Conservation (phyloP, 108 stramenopile genomes). For the Craspedostauros australis region DNA sequence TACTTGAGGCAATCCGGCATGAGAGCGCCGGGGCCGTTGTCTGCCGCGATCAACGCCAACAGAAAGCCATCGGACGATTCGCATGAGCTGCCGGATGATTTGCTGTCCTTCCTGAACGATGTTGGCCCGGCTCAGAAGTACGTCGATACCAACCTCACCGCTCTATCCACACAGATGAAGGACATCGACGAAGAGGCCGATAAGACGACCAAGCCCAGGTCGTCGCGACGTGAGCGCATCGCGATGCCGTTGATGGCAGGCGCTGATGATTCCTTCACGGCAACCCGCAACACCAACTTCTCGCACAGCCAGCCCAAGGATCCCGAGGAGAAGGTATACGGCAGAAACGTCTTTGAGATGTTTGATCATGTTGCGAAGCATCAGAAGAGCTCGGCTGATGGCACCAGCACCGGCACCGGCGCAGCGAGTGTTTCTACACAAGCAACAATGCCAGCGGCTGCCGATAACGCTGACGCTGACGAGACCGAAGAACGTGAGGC, state of each 20-base stretch:
- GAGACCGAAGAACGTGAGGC: constrained; percentile 6
- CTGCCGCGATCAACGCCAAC: neutral
- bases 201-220: constrained; percentile 13
- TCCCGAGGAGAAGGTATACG: neutral
- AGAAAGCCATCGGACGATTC: neutral
- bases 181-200: constrained; percentile 13
- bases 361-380: constrained; percentile 1
- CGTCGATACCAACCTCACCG: constrained; percentile 20
- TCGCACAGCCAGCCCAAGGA: neutral
- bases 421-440: no score
- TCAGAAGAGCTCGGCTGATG: neutral
- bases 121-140: constrained; percentile 22
- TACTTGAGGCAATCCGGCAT: constrained; percentile 8
- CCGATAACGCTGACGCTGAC: neutral
- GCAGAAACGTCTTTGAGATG: constrained; percentile 4
- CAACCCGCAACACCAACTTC: constrained; percentile 36
- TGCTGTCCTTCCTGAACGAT: constrained; percentile 34
- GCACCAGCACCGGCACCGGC: neutral
- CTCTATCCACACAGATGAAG: constrained; percentile 11
- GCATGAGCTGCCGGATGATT: constrained; percentile 33
- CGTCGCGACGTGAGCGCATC: constrained; percentile 2
- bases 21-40: neutral
- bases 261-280: constrained; percentile 18
- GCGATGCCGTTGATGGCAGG: constrained; percentile 35
- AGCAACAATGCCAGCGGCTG: neutral